These are phyloP conservation scores for Inonotus hispidus DNA, from an alignment of 1,284 basidiomycete genomes.

Conservation along the genomic window DNA sequence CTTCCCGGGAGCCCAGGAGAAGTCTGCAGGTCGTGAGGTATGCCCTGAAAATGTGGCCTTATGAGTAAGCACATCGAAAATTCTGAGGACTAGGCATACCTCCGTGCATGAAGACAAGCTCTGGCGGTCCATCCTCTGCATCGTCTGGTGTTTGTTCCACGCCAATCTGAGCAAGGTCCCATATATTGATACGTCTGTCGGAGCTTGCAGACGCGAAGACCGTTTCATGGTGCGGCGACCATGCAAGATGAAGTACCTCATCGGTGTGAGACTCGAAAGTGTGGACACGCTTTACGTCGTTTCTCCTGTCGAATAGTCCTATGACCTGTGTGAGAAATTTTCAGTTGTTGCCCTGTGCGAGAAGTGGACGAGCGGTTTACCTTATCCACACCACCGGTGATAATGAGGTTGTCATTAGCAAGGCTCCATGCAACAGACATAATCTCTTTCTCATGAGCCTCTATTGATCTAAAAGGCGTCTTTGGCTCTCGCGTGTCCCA, in stretches of 20 bases:
- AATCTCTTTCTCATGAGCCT: conserved; percentile 90
- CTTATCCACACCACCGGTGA: conserved; percentile 94
- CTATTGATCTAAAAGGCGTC: conserved; percentile 68
- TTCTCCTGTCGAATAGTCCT: conserved; percentile 85
- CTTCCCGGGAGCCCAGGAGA: conserved; percentile 78
- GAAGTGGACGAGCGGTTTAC: conserved; percentile 35
- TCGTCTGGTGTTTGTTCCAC: conserved; percentile 97
- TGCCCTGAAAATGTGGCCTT: conserved; percentile 45
- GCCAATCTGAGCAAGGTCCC: conserved; percentile 93
- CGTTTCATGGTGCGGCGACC: conserved; percentile 91
- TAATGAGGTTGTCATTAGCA: conserved; percentile 74
- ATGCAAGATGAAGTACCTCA: conserved; percentile 90
- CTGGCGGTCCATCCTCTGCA: conserved; percentile 95
- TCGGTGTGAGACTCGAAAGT: conserved; percentile 92
- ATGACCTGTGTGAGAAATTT: conserved; percentile 58
- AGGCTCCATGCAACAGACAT: conserved; percentile 90
- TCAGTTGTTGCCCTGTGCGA: not conserved
- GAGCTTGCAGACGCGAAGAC: conserved; percentile 91
- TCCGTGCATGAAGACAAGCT: conserved; percentile 89
- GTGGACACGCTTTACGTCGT: conserved; percentile 79
- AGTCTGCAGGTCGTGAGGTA: conserved; percentile 75
- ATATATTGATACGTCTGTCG: conserved; percentile 91
- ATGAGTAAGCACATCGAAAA: not conserved
- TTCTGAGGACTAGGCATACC: conserved; percentile 38
- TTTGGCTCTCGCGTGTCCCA: conserved; percentile 86